Evolutionary conservation across 371 early-diverging fungal genomes (phyloP).

Genomic region (Cokeromyces recurvatus): DNA sequence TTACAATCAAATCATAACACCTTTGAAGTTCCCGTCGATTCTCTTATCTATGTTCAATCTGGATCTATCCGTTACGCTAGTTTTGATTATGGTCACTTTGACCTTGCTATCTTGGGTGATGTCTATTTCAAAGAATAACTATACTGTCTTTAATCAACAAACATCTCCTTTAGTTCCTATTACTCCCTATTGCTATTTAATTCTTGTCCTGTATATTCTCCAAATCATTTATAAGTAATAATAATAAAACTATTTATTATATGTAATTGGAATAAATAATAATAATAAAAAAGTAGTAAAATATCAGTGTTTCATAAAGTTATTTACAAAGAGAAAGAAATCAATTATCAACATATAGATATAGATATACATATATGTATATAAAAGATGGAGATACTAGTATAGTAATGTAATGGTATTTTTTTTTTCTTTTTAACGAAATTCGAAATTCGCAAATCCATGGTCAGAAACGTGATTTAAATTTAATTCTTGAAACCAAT

Average conservation of each 20-base stretch:
- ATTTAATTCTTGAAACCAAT: constrained; percentile 70
- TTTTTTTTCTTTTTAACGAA: too few relatives aligned
- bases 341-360: background rate
- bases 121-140: constrained; percentile 45
- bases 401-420: too few relatives aligned
- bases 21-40: constrained; percentile 13
- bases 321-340: too few relatives aligned
- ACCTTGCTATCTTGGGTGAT: constrained; percentile 36
- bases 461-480: constrained; percentile 58
- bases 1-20: constrained; percentile 8
- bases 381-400: too few relatives aligned
- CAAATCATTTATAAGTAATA: too few relatives aligned
- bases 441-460: constrained; percentile 53
- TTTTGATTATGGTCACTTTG: constrained; percentile 14
- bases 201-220: too few relatives aligned
- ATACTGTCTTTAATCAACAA: constrained; percentile 35
- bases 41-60: constrained; percentile 9
- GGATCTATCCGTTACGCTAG: constrained; percentile 10
- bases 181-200: constrained; percentile 19
- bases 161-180: constrained; percentile 10
- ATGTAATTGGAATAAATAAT: too few relatives aligned
- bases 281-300: too few relatives aligned
- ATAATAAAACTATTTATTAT: too few relatives aligned
- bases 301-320: too few relatives aligned
- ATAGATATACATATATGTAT: background rate